Percentiles rank a stretch among this genome's conserved stretches.
phyloP scores from a whole-genome alignment of 257 asterid genomes.

The Scutellaria barbata region DNA sequence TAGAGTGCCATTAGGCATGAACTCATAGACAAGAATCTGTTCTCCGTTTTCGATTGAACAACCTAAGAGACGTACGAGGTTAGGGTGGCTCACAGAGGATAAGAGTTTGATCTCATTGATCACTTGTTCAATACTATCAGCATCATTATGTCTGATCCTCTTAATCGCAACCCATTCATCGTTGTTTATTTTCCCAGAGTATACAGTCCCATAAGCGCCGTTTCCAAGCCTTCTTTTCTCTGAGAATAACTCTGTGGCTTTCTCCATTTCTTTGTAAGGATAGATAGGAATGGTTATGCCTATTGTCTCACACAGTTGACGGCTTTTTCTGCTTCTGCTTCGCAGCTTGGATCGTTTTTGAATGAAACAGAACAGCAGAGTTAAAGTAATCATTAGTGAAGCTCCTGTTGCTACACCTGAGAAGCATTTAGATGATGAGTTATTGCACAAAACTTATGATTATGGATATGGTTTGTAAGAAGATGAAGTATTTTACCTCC shows the following conservation, averaged over 20 bases:
- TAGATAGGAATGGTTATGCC: conserved; percentile 75
- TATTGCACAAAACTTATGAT: neutral
- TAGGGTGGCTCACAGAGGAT: conserved; percentile 78
- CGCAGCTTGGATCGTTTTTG: conserved; percentile 48
- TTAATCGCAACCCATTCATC: conserved; percentile 83
- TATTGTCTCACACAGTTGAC: conserved; percentile 51
- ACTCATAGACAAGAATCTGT: conserved; percentile 78
- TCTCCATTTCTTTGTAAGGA: conserved; percentile 70
- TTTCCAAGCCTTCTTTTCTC: conserved; percentile 71
- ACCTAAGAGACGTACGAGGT: conserved; percentile 76
- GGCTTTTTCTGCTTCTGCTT: conserved; percentile 46
- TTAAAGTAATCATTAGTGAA: conserved; percentile 54
- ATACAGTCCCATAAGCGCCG: conserved; percentile 84
- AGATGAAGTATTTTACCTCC: conserved; percentile 60
- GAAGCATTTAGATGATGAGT: neutral
- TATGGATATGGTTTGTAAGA: neutral
- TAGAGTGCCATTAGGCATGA: conserved; percentile 85
- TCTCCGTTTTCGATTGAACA: conserved; percentile 74
- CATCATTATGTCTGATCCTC: conserved; percentile 52
- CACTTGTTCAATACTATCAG: conserved; percentile 62
- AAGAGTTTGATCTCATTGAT: conserved; percentile 78
- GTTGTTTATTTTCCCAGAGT: conserved; percentile 60
- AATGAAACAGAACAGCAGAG: conserved; percentile 57
- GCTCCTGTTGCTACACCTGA: conserved; percentile 76
- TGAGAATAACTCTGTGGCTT: conserved; percentile 69